Base-by-base conservation (phyloP, 2,329 filamentous ascomycete genomes). In the Colletotrichum lentis region DNA sequence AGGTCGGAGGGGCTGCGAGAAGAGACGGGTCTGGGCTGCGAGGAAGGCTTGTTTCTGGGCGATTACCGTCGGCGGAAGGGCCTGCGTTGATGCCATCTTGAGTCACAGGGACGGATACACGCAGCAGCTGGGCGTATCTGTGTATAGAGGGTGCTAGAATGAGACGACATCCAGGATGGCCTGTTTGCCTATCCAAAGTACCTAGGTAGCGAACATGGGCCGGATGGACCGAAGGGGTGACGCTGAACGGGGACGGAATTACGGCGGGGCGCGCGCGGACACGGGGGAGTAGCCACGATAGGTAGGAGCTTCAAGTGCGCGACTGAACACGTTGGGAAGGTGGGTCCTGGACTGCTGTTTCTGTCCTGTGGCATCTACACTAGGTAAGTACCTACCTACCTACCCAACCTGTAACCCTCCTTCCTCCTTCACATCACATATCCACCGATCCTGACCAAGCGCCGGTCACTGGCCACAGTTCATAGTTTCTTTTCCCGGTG, bases 1-100 rank as follows among this genome's bases (percentile, higher is more conserved):
- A 0, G 86, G 86, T 14, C 80, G 74, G 65, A 90, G 82, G 14
- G 85, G 83, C 71, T 87, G 86, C 0, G 88, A 86, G 55, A 93
- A 84, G 39, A 87, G 81, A 12, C 87, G 86, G 62, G 87, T 89
- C 74, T 92, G 89, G 6, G 83, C 78, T 52, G 82, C 81, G 43
- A 92, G 81, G 76, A 93, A 93, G 68, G 82, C 75, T 57, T 88
- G 85, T 76, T 93, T 93, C 62, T 89, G 81, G 27, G 86, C 81
- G 54, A 89, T 81, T 69, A 90, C 83, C 2, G 88, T 89, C 3
- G 86, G 86, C 1, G 83, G 77, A 7, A 76, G 56, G 27, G 72
- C 71, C 47, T 52, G 56, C 11, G n/a, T 20, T 35, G 62, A 58
- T 16, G 57, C 43, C 63, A 66, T 66, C 24, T 49, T 62, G 31